Base-by-base conservation (phyloP, 352 stramenopile genomes). In the Phytopythium aichiense region DNA sequence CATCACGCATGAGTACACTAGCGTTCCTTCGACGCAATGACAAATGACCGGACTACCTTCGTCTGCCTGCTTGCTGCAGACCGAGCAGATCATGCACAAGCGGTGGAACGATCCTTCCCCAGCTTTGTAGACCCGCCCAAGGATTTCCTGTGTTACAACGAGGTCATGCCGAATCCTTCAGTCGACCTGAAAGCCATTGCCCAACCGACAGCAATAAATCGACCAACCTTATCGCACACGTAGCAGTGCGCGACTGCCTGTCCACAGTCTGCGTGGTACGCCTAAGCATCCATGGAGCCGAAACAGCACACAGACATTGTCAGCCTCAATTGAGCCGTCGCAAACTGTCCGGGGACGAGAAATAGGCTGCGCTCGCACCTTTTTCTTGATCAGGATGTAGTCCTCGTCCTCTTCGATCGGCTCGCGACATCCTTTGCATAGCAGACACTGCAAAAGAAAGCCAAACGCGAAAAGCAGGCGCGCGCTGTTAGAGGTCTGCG, bases 361-460 rank as follows among this genome's bases (percentile, higher is more conserved):
- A 23, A 51, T 11, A 15, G 22, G 8, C 22, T 15, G 45, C 11
- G 33, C 15, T 22, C 56, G 30, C 40, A 83, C 74, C 56, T 89
- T 89, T 56, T 91, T 94, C 69, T 89, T 89, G 56, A 91, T 87
- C 22, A 94, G 74, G 33, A 76, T 78, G 28, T 86, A 91, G 18
- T 94, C 82, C 43, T 92, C 84, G 31, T 88, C 66, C 52, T 94
- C 84, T 61, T 89, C 82, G 56, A 94, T 94, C 20, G 75, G 69
- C 42, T 91, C 84, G 23, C 84, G 80, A 59, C 84, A 94, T 8
- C 75, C 77, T 48, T 79, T 81, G 33, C 84, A 92, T 35, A 92
- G 67, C 56, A 94, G 68, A 65, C 84, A 94, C 79, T 88, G 55
- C 15, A 63, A 13, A 1, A 30, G 25, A 30, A 30, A 30, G 25